phyloP scores from a whole-genome alignment of 805 yeast genomes.

The Candida maltosa region DNA sequence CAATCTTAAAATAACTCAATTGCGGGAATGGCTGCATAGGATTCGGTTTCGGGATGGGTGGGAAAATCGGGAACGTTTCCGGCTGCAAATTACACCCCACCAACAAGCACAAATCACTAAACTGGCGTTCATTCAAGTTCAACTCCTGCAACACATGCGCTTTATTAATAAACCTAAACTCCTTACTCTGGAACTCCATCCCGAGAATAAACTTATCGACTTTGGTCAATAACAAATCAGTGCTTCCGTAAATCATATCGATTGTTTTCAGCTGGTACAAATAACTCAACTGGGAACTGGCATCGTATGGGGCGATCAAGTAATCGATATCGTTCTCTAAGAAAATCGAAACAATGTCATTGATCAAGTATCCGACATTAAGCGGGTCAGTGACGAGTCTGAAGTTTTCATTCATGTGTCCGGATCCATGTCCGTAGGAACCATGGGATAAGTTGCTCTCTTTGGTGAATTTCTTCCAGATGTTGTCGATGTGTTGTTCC shows the following conservation, averaged over 20 bases:
- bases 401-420: constrained; percentile 39
- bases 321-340: constrained; percentile 56
- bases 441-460: too few relatives aligned
- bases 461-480: constrained; percentile 37
- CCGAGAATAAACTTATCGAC: constrained; percentile 71
- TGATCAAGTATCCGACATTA: constrained; percentile 46
- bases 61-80: constrained; percentile 51
- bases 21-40: constrained; percentile 39
- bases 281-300: constrained; percentile 79
- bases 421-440: background rate
- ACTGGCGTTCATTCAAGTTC: constrained; percentile 57
- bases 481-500: constrained; percentile 36
- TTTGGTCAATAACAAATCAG: constrained; percentile 65
- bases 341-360: constrained; percentile 57
- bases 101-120: constrained; percentile 71
- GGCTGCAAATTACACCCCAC: constrained; percentile 80
- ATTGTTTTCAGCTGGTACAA: constrained; percentile 53
- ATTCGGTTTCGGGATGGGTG: constrained; percentile 41
- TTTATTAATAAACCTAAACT: constrained; percentile 66
- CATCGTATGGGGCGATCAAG: constrained; percentile 76
- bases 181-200: constrained; percentile 63
- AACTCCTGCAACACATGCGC: constrained; percentile 57
- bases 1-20: constrained; percentile 38
- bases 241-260: constrained; percentile 80
- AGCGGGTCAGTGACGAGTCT: constrained; percentile 50